phyloP scores from a whole-genome alignment of 768 basidiomycete genomes.

The Boletellus sp. region DNA sequence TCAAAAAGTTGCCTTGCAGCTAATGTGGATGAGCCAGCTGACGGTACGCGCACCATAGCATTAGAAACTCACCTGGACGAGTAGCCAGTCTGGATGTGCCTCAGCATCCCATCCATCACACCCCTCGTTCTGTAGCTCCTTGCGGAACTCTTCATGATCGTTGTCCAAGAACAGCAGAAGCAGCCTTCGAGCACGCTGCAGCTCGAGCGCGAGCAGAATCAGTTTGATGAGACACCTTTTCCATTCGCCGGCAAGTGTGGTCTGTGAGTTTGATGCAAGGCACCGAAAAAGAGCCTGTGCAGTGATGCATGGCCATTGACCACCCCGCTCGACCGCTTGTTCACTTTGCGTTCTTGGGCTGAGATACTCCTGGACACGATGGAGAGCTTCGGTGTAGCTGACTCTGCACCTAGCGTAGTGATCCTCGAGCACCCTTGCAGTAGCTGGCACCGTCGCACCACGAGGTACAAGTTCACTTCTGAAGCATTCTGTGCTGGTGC shows the following conservation, averaged over 20 bases:
- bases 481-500: background rate
- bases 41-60: background rate
- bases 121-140: background rate
- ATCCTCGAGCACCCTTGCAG: background rate
- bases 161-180: background rate
- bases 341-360: slow-evolving; percentile 14
- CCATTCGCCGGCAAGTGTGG: slow-evolving; percentile 23
- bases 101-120: background rate
- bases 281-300: slow-evolving; percentile 26
- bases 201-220: slow-evolving; percentile 24
- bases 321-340: slow-evolving; percentile 6
- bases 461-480: background rate
- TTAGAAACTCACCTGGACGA: background rate
- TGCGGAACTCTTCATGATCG: background rate
- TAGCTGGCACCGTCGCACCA: background rate
- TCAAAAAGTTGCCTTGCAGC: slow-evolving; percentile 44
- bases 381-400: background rate
- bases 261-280: slow-evolving; percentile 23
- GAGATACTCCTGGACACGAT: background rate
- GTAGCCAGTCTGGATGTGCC: background rate
- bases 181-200: slow-evolving; percentile 22
- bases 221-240: slow-evolving; percentile 22
- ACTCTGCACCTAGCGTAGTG: slow-evolving; percentile 3
- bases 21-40: slow-evolving; percentile 11
- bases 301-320: slow-evolving; percentile 38